Base-by-base conservation (phyloP, 2,329 filamentous ascomycete genomes). In the Plectosphaerella plurivora region DNA sequence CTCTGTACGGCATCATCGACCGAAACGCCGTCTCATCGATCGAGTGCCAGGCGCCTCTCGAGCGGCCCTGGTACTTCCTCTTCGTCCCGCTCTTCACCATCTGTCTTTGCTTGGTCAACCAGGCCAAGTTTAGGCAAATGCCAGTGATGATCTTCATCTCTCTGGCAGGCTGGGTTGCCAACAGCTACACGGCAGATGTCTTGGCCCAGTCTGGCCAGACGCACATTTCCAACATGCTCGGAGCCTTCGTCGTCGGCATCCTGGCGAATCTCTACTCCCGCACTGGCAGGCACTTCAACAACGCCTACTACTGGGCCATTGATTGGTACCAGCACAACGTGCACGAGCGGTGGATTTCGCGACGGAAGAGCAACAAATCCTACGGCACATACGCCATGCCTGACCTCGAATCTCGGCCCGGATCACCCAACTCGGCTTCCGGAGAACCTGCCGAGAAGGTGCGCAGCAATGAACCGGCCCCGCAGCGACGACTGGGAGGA, bases 261-360 rank as follows among this genome's bases (percentile, higher is more conserved):
- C 72, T 91, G 48, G 89, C 89, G 3, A 95, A 95, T 59, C 64
- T 91, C 2, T 93, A 94, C 71, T 87, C 86, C 14, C 81, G 89
- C 2, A 69, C 85, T n/a, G 82, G 83, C 15, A 73, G 77, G 4
- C 73, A 81, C 55, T 66, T 79, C 6, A 77, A 86, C 60, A 86
- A 84, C 58, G 71, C 68, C 50, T 73, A 72, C 56, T 63, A 82
- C 3, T 77, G 83, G 55, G 46, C 77, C 12, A 45, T 65, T 10
- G 71, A 73, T 47, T 73, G 68, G 51, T 86, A 79, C 78, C 73
- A 82, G 54, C 8, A 33, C 11, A 33, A 33, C 28, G 9, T 33
- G 2, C 28, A 33, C 28, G 28, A 33, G 8, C 28, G 28, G 8
- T 33, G 28, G 28, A 33, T 33, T 5, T 12, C 8, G 7, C 28